These are phyloP conservation scores for Terfezia claveryi DNA, from an alignment of 495 filamentous ascomycete species.

Conservation along the genomic window DNA sequence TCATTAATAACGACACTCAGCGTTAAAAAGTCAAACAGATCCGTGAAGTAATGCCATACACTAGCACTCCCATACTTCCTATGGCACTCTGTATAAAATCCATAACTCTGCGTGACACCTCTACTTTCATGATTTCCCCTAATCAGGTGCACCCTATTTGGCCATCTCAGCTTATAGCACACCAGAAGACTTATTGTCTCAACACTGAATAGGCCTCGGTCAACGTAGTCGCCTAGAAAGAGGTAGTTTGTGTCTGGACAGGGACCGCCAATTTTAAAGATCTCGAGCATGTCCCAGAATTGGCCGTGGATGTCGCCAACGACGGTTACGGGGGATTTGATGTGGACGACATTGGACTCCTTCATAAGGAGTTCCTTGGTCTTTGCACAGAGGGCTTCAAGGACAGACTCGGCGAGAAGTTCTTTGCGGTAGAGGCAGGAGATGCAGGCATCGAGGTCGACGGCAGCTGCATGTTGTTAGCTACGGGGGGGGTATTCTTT, in stretches of 20 bases:
- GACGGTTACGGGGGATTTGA: conserved; percentile 87
- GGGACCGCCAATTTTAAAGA: conserved; percentile 91
- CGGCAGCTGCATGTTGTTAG: conserved; percentile 41
- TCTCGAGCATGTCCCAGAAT: conserved; percentile 96
- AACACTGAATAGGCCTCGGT: conserved; percentile 87
- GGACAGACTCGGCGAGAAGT: conserved; percentile 85
- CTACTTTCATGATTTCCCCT: conserved; percentile 93
- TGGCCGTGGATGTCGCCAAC: conserved; percentile 98
- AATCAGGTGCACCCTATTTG: conserved; percentile 75
- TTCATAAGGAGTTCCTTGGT: conserved; percentile 97
- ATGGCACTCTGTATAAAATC: conserved; percentile 94
- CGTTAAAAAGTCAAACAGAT: conserved; percentile 98
- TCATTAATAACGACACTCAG: conserved; percentile 94
- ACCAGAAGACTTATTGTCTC: conserved; percentile 93
- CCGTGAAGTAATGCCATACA: conserved; percentile 98
- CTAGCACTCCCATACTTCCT: conserved; percentile 96
- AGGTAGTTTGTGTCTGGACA: conserved; percentile 96
- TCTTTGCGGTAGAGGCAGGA: conserved; percentile 87
- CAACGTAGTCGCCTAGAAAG: conserved; percentile 94
- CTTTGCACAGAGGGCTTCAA: conserved; percentile 98
- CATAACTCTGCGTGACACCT: conserved; percentile 94
- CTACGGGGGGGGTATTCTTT: too few species aligned
- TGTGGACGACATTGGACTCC: conserved; percentile 98
- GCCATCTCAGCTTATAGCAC: conserved; percentile 84
- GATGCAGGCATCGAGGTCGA: conserved; percentile 97